Percentiles rank a stretch among this genome's conserved stretches.
Evolutionary conservation across 2,329 filamentous ascomycete genomes (phyloP).

Genomic region (Ophiocordyceps camponoti-floridani): DNA sequence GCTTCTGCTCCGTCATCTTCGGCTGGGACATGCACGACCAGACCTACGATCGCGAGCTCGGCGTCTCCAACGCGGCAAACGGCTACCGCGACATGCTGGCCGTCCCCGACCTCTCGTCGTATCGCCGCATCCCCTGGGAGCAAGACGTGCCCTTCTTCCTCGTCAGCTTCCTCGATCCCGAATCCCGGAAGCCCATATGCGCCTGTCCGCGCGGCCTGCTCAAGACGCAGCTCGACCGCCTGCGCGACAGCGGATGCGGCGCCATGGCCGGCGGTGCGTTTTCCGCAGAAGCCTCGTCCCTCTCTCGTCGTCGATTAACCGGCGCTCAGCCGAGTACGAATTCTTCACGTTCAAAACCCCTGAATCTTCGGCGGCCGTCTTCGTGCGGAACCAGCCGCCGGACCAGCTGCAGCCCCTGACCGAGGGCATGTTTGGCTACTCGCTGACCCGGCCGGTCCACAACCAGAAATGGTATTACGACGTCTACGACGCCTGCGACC

Average conservation of each 20-base stretch:
- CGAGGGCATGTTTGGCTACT: conserved; percentile 94
- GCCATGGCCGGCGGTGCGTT: conserved; percentile 84
- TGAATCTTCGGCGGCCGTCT: conserved; percentile 48
- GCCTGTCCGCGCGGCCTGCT: conserved; percentile 68
- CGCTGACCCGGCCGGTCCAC: conserved; percentile 67
- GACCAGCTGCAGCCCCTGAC: conserved; percentile 62
- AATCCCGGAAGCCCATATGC: conserved; percentile 51
- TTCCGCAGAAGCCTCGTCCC: conserved; percentile 1
- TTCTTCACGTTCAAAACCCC: conserved; percentile 83
- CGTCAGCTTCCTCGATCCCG: conserved; percentile 68
- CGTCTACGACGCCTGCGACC: conserved; percentile 61
- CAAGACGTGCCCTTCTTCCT: conserved; percentile 72
- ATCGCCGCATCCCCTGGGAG: conserved; percentile 82
- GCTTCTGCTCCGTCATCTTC: conserved; percentile 87
- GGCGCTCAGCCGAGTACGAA: conserved; percentile 63
- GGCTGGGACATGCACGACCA: conserved; percentile 96
- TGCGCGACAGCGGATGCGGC: conserved; percentile 50
- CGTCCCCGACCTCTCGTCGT: conserved; percentile 59
- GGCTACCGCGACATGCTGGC: conserved; percentile 78
- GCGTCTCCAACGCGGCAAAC: conserved; percentile 78
- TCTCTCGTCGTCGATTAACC: neutral
- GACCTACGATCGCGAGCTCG: conserved; percentile 72
- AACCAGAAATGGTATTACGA: conserved; percentile 89
- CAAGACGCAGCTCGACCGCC: conserved; percentile 46
- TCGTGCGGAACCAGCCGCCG: conserved; percentile 55